These are phyloP conservation scores for Pilatotrama ljubarskyi DNA, from an alignment of 768 basidiomycete genomes.

Conservation along the genomic window DNA sequence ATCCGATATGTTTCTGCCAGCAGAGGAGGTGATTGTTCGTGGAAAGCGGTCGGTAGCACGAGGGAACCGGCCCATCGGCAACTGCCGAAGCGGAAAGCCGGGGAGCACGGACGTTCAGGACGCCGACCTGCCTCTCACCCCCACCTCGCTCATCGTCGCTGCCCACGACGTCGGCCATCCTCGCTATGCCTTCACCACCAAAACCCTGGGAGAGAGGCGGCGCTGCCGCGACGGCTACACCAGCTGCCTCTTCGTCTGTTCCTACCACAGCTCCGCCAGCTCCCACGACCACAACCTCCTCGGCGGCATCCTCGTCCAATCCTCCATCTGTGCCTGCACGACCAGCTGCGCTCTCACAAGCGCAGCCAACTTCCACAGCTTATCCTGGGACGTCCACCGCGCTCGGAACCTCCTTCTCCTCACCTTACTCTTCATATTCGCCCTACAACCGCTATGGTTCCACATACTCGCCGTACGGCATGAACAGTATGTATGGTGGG, in stretches of 20 bases:
- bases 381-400: conserved; percentile 31
- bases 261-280: conserved; percentile 27
- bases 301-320: conserved; percentile 22
- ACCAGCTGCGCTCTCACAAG: conserved; percentile 49
- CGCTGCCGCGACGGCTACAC: conserved; percentile 34
- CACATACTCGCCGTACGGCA: conserved; percentile 44
- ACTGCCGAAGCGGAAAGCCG: background rate
- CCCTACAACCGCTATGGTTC: conserved; percentile 49
- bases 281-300: conserved; percentile 17
- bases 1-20: too few species aligned
- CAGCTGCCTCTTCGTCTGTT: conserved; percentile 33
- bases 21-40: background rate
- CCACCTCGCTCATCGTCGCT: conserved; percentile 9
- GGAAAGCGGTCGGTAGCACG: conserved; percentile 5
- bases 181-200: conserved; percentile 75
- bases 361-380: conserved; percentile 27
- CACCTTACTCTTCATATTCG: conserved; percentile 43
- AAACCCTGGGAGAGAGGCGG: conserved; percentile 85
- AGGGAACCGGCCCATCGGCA: conserved; percentile 9
- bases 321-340: conserved; percentile 58
- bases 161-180: conserved; percentile 16
- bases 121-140: background rate
- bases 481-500: conserved; percentile 44
- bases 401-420: conserved; percentile 31
- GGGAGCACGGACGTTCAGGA: background rate